Evolutionary conservation across 192 early-diverging fungal genomes (phyloP), one percentile per base, ranked within the genome.

Genomic region (Paraglomus occultum): DNA sequence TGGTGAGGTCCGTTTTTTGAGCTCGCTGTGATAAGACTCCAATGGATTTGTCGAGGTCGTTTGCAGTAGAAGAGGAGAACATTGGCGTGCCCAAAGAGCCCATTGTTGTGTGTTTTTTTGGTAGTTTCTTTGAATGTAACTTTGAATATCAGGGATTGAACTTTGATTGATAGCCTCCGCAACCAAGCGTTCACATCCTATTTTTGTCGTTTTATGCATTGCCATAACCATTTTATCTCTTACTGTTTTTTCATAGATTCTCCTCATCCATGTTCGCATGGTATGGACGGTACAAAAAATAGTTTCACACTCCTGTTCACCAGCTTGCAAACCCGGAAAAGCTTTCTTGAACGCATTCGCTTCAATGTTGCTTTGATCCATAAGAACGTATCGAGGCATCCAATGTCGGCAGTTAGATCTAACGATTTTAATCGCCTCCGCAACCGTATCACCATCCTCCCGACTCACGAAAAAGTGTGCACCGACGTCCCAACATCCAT

Each of bases 401-500:
- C 60, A 75, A 4, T 15, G 12, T 12, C 17, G 49, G 15, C 31
- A 55, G 18, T 50, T 51, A 8, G 40, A 23, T 44, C 51, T 15
- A 17, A 74, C 47, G 17, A 71, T 71, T 49, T 44, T 51, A 42
- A 75, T 61, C 11, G 61, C 73, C 40, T 75, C 50, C 5, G 61
- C 44, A 20, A 71, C 47, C 38, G 61, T 64, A n/a, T 46, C 40
- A 39, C 52, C 10, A 62, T 64, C 44, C 12, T 51, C 43, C 11
- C 42, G 47, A 15, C 50, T 75, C 14, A 75, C 60, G 65, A 65
- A 71, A 47, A 74, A 74, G 18, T 74, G 67, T 15, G 59, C 57
- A 31, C 73, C 67, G 6, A 61, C 31, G 54, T 70, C 18, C 73
- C 65, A 74, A 22, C 49, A 74, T 42, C 43, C 51, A 52, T 58